Base-by-base conservation (phyloP, 441 rosid genomes). In the Pelargonium australe region DNA sequence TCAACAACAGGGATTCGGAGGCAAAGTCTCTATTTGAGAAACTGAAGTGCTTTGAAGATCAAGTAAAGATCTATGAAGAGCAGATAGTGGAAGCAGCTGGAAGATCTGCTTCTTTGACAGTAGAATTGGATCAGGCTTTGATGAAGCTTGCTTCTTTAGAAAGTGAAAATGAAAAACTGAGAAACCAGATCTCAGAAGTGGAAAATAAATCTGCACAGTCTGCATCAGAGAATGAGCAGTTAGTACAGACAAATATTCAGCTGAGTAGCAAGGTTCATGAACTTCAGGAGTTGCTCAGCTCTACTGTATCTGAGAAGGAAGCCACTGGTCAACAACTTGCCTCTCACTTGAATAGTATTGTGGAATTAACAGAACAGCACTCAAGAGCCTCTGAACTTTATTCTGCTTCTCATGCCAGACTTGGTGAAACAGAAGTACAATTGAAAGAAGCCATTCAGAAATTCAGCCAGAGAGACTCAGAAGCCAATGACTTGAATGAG, bases 161-260 rank as follows among this genome's bases (percentile, higher is more conserved):
- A 77, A 79, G 78, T 51, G 67, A 76, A 2, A 86, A 80, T 74
- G 96, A 84, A 69, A 87, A 87, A 71, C 89, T 91, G 65, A 79
- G 79, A 76, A 84, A 66, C 64, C 85, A 86, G 79, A 73, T 84
- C 9, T 55, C 49, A 60, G 91, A 85, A 84, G 84, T 80, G 68
- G 87, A 88, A 78, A 81, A 76, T 67, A 88, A 81, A 79, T 85
- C 82, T 68, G 78, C 86, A 47, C 87, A 80, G 72, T 76, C 90
- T 49, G 72, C 69, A 55, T 85, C 89, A 28, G 95, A 95, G 57
- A 89, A 79, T 71, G 87, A 89, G 73, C 82, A 87, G 37, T 77
- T 92, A 53, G 87, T 80, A 28, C 92, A 82, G 83, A 88, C 95
- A 60, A 95, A 89, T 82, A 83, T 73, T 73, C 95, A 92, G 70